These are phyloP conservation scores for Garcia nutans DNA, from an alignment of 345 rosid species.

Conservation along the genomic window DNA sequence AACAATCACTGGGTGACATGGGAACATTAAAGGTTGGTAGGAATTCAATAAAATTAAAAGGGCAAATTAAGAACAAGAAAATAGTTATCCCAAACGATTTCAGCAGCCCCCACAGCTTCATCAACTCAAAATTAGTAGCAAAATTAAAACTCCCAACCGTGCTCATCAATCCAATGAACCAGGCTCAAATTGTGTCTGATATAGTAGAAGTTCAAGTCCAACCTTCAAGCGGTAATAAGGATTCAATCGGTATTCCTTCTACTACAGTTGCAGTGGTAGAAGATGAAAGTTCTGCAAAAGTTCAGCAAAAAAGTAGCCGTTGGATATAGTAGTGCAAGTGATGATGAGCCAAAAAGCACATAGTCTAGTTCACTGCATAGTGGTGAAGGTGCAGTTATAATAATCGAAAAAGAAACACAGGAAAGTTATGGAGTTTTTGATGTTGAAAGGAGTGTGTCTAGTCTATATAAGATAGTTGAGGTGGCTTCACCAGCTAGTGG, in stretches of 20 bases:
- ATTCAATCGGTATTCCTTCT: no score
- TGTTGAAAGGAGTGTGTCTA: constrained; percentile 28
- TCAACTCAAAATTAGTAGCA: no score
- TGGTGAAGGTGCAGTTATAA: constrained; percentile 20
- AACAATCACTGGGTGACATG: constrained; percentile 92
- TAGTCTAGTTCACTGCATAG: constrained; percentile 10
- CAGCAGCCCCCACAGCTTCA: no score
- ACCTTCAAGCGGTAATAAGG: no score
- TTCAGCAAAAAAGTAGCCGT: no score
- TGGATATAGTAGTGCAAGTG: no score
- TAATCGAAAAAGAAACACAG: constrained; percentile 20
- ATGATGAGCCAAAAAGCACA: no score
- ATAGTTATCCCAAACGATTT: no score
- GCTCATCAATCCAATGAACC: neutral
- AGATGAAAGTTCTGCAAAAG: no score
- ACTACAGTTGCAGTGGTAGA: no score
- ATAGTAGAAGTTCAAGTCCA: neutral
- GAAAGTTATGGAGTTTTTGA: constrained; percentile 25
- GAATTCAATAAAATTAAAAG: constrained; percentile 15
- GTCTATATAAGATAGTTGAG: constrained; percentile 20
- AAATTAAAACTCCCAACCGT: no score
- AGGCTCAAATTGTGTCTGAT: constrained; percentile 35
- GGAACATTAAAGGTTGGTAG: constrained; percentile 70
- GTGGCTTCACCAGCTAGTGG: constrained; percentile 32
- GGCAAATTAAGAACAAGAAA: no score